Evolutionary conservation across 805 yeast species (phyloP).

Genomic region (Vanderwaltozyma tropicalis): DNA sequence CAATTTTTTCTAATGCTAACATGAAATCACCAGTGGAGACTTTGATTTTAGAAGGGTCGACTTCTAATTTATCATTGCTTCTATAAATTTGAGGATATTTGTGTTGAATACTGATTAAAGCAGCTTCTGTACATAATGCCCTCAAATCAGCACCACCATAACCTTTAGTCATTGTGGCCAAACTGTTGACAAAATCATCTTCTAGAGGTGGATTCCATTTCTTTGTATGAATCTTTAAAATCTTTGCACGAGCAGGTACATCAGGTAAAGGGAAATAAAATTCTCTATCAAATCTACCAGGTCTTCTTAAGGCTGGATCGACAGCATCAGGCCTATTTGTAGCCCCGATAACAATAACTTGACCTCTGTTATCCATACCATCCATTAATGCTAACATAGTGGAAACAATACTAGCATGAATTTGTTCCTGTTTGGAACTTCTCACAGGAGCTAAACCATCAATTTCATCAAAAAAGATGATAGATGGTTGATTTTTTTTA

Average conservation of each 20-base stretch:
- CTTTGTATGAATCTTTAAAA: constrained; percentile 74
- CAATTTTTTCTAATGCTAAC: constrained; percentile 72
- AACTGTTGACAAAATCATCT: constrained; percentile 44
- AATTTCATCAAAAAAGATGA: constrained; percentile 93
- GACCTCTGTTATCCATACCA: constrained; percentile 98
- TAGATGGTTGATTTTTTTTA: constrained; percentile 87
- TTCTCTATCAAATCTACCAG: constrained; percentile 95
- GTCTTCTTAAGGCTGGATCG: constrained; percentile 95
- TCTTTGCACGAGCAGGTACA: constrained; percentile 62
- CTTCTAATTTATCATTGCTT: constrained; percentile 58
- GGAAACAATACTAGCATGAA: constrained; percentile 94
- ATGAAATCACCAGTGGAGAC: constrained; percentile 80
- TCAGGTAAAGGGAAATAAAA: constrained; percentile 94
- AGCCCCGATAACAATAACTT: constrained; percentile 95
- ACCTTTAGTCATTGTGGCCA: constrained; percentile 82
- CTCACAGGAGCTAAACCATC: constrained; percentile 98
- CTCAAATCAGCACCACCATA: constrained; percentile 97
- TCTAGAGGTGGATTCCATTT: constrained; percentile 77
- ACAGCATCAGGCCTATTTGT: constrained; percentile 96
- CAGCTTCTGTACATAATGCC: constrained; percentile 93
- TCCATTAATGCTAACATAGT: constrained; percentile 94
- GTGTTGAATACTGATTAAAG: constrained; percentile 82
- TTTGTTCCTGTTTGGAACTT: constrained; percentile 95
- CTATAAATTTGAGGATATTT: constrained; percentile 86
- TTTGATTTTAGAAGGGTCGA: constrained; percentile 59